These are phyloP conservation scores for Coniella vitis DNA, from an alignment of 2,329 filamentous ascomycete genomes.

Conservation along the genomic window DNA sequence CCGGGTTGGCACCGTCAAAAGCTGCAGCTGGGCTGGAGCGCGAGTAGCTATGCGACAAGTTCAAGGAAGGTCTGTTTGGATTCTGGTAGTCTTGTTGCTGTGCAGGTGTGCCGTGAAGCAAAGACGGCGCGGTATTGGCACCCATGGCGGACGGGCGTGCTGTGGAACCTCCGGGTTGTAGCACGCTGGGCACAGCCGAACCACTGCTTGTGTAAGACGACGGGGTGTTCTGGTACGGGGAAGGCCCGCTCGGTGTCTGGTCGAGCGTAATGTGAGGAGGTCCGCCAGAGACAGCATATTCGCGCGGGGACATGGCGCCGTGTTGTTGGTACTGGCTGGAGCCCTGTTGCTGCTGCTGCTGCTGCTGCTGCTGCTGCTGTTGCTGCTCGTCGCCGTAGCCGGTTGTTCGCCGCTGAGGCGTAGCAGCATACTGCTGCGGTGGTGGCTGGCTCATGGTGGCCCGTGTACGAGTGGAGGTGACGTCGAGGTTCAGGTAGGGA, in stretches of 20 bases:
- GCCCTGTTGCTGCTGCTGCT: constrained; percentile 49
- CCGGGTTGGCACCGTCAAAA: constrained; percentile 40
- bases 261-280: constrained; percentile 47
- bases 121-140: constrained; percentile 37
- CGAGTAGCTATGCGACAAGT: constrained; percentile 68
- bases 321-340: constrained; percentile 36
- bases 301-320: constrained; percentile 39
- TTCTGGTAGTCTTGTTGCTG: constrained; percentile 53
- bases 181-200: constrained; percentile 49
- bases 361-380: constrained; percentile 49
- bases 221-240: constrained; percentile 30
- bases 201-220: neutral
- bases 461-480: neutral
- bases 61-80: constrained; percentile 60
- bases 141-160: constrained; percentile 25
- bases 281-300: constrained; percentile 31
- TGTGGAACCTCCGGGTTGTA: constrained; percentile 45
- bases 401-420: constrained; percentile 30
- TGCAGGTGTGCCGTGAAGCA: constrained; percentile 38
- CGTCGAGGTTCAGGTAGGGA: constrained; percentile 9
- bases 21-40: constrained; percentile 68
- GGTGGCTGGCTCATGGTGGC: constrained; percentile 31
- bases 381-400: constrained; percentile 38
- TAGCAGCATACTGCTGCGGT: constrained; percentile 25
- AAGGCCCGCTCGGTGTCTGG: constrained; percentile 31